Base-by-base conservation (phyloP, 2,329 filamentous ascomycete genomes). In the Endothia cerciana region DNA sequence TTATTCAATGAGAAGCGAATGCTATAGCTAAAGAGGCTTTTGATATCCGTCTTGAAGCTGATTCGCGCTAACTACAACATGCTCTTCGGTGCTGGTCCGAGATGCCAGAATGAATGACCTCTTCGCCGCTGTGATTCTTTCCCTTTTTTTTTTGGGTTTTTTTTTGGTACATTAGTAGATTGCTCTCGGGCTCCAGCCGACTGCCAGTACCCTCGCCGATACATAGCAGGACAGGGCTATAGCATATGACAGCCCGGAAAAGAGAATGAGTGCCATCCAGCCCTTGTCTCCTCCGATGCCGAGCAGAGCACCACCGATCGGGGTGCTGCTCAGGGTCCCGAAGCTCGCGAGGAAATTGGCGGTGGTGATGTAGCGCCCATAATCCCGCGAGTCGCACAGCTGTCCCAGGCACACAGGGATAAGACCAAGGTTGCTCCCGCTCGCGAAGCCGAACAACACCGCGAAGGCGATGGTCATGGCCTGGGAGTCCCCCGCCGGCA, bases 361-460 rank as follows among this genome's bases (percentile, higher is more conserved):
- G 0, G 92, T 95, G 10, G 92, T 91, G 73, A 95, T 95, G 77
- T 95, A 94, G 1, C 91, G 83, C 0, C 91, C 92, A 71, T 94
- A 95, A 60, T 93, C 83, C 62, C 89, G 83, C 3, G 91, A 89
- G 41, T 89, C 86, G 74, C 92, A 96, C 17, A 95, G 82, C 77
- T 94, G 91, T 1, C 91, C 91, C 1, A 96, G 84, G 71, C 92
- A 94, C 0, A 95, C 91, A 0, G 93, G 92, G 0, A 89, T 89
- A 36, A 96, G 76, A 0, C 87, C 88, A 69, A 97, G 89, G 71
- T 93, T 94, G 69, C 87, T 89, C 4, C 93, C 93, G 63, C 88
- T 91, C 0, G 88, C 89, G 71, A 96, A 92, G 1, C 93, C 93
- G 75, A 96, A 94, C 1, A 92, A 73, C 1, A 92, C 78, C 0